Percentiles rank a stretch among this genome's conserved stretches.
phyloP scores from a whole-genome alignment of 257 asterid species.

The Haberlea rhodopensis region DNA sequence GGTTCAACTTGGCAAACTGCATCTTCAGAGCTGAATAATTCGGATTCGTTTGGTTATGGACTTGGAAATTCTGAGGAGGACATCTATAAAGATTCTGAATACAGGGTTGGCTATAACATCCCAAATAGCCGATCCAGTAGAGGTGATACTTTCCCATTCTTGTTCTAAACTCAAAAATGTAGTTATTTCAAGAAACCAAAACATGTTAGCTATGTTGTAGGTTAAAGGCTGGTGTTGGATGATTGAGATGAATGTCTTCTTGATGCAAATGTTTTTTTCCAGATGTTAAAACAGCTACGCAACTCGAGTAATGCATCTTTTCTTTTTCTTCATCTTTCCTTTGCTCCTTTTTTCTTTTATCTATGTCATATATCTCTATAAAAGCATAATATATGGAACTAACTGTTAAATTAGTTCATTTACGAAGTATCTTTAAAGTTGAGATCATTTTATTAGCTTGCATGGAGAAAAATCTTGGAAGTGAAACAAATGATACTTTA shows the following conservation, averaged over 20 bases:
- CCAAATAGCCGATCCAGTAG: constrained; percentile 67
- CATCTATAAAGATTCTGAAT: constrained; percentile 41
- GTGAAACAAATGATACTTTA: not conserved
- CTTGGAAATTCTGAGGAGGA: constrained; percentile 42
- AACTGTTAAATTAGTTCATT: not conserved
- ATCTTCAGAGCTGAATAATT: constrained; percentile 41
- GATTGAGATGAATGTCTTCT: constrained; percentile 1
- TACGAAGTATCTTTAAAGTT: not conserved
- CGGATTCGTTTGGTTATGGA: constrained; percentile 49
- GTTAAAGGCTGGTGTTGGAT: constrained; percentile 6
- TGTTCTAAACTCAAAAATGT: constrained; percentile 11
- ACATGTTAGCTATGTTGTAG: constrained; percentile 15
- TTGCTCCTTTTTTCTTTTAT: not conserved
- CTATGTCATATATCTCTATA: no score
- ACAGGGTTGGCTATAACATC: constrained; percentile 39
- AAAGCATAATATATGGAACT: not conserved
- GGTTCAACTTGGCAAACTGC: constrained; percentile 47
- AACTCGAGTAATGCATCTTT: constrained; percentile 8
- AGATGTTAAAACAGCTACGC: constrained; percentile 9
- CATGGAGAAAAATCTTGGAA: not conserved
- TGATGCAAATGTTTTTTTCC: constrained; percentile 9
- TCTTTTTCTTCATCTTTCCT: not conserved
- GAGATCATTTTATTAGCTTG: constrained; percentile 5
- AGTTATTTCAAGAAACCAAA: constrained; percentile 5
- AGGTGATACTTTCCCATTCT: constrained; percentile 45